Conservation (phyloP, 2,329 filamentous ascomycete genomes). For the Penicillium brevicompactum region DNA sequence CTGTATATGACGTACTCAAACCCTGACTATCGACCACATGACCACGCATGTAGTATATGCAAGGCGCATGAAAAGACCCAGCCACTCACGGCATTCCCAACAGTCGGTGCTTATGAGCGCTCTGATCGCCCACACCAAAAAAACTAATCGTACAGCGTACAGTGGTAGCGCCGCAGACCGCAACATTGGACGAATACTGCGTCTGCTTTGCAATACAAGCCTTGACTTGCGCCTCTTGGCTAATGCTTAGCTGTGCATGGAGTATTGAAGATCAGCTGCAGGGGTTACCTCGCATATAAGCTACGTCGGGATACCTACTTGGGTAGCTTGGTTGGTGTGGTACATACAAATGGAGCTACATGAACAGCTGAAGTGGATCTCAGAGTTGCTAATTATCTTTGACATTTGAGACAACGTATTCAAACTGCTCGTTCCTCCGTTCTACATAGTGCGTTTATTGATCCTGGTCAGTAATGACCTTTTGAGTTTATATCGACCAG, state of each 20-base stretch:
- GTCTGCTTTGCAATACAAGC: neutral
- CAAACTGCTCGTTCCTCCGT: neutral
- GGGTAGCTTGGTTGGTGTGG: neutral
- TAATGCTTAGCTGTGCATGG: constrained; percentile 7
- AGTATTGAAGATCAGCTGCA: neutral
- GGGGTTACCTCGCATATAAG: neutral
- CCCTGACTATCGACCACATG: neutral
- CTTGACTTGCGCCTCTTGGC: constrained; percentile 4
- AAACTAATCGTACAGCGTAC: neutral
- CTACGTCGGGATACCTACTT: neutral
- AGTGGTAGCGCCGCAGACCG: neutral
- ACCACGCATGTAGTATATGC: neutral
- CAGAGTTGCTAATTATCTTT: neutral
- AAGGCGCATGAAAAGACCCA: neutral
- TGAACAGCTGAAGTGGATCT: neutral
- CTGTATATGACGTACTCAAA: neutral
- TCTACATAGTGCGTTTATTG: no score
- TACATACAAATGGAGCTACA: neutral
- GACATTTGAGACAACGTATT: neutral
- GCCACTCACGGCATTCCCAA: neutral
- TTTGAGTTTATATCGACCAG: no score
- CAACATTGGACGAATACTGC: neutral
- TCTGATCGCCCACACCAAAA: neutral
- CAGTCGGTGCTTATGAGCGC: neutral
- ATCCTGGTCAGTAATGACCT: no score